Evolutionary conservation across 768 basidiomycete species (phyloP).

Genomic region (Boletus subparvulus): DNA sequence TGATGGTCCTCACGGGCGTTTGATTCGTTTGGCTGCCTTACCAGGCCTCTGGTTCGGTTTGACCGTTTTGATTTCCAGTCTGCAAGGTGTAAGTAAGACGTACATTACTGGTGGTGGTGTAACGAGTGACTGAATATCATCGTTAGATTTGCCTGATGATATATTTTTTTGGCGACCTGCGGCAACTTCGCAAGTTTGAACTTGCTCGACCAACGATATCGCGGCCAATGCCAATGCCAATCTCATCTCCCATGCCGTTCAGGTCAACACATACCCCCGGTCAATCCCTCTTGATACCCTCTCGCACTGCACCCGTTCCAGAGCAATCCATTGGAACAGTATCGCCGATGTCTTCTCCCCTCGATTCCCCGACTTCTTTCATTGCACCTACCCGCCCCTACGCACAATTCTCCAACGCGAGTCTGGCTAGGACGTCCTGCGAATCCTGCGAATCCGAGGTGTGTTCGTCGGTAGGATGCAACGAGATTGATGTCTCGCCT

Average conservation of each 20-base stretch:
- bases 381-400: background rate
- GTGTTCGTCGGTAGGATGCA: slow-evolving; percentile 12
- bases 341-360: background rate
- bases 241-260: slow-evolving; percentile 16
- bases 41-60: slow-evolving; percentile 74
- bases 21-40: slow-evolving; percentile 58
- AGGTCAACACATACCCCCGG: background rate
- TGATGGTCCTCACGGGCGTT: slow-evolving; percentile 37
- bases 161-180: slow-evolving; percentile 76
- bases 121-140: slow-evolving; percentile 6
- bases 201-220: slow-evolving; percentile 69
- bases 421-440: slow-evolving; percentile 7
- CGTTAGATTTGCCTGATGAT: slow-evolving; percentile 62
- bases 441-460: slow-evolving; percentile 20
- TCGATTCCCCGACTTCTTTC: slow-evolving; percentile 16
- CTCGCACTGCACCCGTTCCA: background rate
- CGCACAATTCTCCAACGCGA: slow-evolving; percentile 10
- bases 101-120: background rate
- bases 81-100: slow-evolving; percentile 55
- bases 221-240: slow-evolving; percentile 31
- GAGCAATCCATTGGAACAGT: background rate
- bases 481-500: slow-evolving; percentile 41
- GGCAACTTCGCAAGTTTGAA: slow-evolving; percentile 77
- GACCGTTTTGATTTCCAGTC: slow-evolving; percentile 56
- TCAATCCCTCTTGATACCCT: slow-evolving; percentile 7